A percentile compares a stretch with the other conserved stretches of the same genome.
phyloP scores from a whole-genome alignment of 2,329 filamentous ascomycete species.

The Aspergillus aculeatinus region DNA sequence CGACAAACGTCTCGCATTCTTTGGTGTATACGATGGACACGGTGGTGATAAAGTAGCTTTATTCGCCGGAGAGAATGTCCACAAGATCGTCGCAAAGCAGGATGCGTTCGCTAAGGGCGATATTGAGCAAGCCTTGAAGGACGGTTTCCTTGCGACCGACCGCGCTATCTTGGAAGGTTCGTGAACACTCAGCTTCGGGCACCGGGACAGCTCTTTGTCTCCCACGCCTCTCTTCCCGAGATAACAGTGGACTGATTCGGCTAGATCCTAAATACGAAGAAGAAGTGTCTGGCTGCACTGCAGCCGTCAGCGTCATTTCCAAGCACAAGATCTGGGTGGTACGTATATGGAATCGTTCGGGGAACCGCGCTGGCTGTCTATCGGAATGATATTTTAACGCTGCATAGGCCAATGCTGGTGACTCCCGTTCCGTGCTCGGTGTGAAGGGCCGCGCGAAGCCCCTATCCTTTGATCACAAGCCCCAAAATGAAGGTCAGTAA shows the following conservation, averaged over 20 bases:
- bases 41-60: slow-evolving; percentile 94
- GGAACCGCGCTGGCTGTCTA: not conserved
- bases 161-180: slow-evolving; percentile 92
- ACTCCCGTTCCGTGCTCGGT: slow-evolving; percentile 90
- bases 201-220: not conserved
- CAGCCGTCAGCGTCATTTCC: slow-evolving; percentile 84
- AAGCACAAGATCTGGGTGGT: slow-evolving; percentile 93
- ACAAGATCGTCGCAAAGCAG: slow-evolving; percentile 92
- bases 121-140: slow-evolving; percentile 93
- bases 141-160: slow-evolving; percentile 94
- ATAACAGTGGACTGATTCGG: slow-evolving; percentile 17
- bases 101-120: slow-evolving; percentile 88
- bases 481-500: slow-evolving; percentile 83
- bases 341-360: slow-evolving; percentile 47
- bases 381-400: slow-evolving; percentile 24
- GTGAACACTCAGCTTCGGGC: slow-evolving; percentile 22
- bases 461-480: slow-evolving; percentile 98
- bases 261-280: slow-evolving; percentile 95
- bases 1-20: slow-evolving; percentile 81
- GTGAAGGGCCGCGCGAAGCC: slow-evolving; percentile 97
- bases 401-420: slow-evolving; percentile 85
- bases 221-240: not conserved
- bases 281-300: slow-evolving; percentile 96
- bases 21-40: slow-evolving; percentile 97
- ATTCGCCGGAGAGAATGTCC: slow-evolving; percentile 88